These are phyloP conservation scores for Hemisphaericaspora nanyangensis DNA, from an alignment of 805 yeast genomes.

Conservation along the genomic window DNA sequence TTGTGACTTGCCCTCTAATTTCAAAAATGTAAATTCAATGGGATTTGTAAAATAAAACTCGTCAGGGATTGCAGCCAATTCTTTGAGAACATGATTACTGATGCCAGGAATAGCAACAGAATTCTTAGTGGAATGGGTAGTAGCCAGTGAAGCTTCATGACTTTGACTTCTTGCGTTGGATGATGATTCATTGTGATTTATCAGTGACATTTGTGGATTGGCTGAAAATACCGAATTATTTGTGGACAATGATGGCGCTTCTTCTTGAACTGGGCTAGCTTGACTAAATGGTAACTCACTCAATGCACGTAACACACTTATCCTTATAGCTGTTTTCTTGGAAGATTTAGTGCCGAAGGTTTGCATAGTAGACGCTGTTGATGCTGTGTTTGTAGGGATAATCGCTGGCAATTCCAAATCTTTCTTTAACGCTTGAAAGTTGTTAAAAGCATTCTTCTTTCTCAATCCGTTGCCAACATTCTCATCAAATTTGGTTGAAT, in stretches of 20 bases:
- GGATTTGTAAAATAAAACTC: constrained; percentile 67
- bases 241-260: constrained; percentile 21
- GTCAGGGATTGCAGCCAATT: constrained; percentile 82
- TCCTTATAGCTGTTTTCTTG: constrained; percentile 28
- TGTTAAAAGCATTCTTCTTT: constrained; percentile 48
- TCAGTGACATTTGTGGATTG: constrained; percentile 15
- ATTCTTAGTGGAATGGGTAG: constrained; percentile 15
- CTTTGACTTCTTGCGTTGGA: background rate
- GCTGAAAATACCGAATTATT: constrained; percentile 33
- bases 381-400: background rate
- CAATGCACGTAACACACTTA: constrained; percentile 36
- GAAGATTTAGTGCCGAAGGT: constrained; percentile 13
- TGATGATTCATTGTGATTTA: background rate
- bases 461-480: constrained; percentile 25
- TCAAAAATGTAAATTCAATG: constrained; percentile 65
- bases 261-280: constrained; percentile 8
- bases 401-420: constrained; percentile 1
- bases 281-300: constrained; percentile 36
- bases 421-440: constrained; percentile 36
- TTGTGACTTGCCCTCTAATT: constrained; percentile 70
- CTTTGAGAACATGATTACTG: constrained; percentile 40
- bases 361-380: constrained; percentile 11
- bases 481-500: constrained; percentile 8
- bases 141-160: constrained; percentile 1
- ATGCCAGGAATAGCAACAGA: constrained; percentile 56